These are phyloP conservation scores for Biancaea sappan DNA, from an alignment of 306 rosid genomes.

Conservation along the genomic window DNA sequence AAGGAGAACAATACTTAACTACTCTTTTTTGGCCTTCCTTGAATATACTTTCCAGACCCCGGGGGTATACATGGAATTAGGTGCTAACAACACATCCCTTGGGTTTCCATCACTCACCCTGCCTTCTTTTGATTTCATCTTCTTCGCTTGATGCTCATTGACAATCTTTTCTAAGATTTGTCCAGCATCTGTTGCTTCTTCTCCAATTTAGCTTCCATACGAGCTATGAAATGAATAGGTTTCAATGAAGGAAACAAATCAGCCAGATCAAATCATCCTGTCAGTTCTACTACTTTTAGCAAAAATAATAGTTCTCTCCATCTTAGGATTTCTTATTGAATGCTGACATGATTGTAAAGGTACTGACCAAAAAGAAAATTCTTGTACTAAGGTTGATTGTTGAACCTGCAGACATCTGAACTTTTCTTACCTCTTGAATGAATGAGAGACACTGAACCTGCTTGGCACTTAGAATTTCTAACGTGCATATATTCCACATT, in stretches of 20 bases:
- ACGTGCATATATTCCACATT: constrained; percentile 31
- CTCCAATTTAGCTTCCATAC: not conserved
- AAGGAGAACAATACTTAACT: no score
- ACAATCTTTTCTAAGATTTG: not conserved
- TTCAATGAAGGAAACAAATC: constrained; percentile 23
- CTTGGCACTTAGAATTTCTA: constrained; percentile 33
- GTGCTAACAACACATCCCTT: no score
- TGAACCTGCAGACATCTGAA: constrained; percentile 9
- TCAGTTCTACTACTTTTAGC: not conserved
- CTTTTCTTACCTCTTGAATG: constrained; percentile 24
- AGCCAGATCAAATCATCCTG: not conserved
- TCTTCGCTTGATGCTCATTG: not conserved
- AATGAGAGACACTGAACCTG: constrained; percentile 31
- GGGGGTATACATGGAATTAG: no score
- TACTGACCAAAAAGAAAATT: not conserved
- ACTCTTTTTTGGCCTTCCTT: no score
- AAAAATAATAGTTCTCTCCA: not conserved
- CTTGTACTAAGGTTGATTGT: constrained; percentile 22
- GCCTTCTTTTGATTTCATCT: not conserved
- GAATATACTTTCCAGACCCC: no score
- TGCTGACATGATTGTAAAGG: not conserved
- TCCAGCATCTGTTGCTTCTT: not conserved
- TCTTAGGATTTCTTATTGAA: constrained; percentile 14
- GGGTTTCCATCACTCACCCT: no score
- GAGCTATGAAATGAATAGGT: not conserved